Evolutionary conservation across 2,329 filamentous ascomycete genomes (phyloP).

Genomic region (Trichoderma gracile): DNA sequence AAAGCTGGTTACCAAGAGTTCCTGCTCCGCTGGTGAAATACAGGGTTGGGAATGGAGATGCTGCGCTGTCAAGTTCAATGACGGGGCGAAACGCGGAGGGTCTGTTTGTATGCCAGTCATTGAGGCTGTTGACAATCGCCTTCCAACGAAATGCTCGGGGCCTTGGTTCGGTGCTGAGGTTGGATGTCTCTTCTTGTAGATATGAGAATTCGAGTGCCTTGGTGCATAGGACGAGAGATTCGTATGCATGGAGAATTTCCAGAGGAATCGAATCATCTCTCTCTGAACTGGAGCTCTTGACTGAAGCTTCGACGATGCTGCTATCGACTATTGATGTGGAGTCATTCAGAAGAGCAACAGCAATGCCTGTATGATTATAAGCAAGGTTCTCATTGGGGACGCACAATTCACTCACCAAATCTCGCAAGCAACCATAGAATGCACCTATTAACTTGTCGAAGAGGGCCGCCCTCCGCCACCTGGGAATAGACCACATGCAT

Average conservation of each 20-base stretch:
- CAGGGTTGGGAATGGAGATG: neutral
- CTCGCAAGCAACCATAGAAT: slow-evolving; percentile 11
- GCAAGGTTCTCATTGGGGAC: too few species aligned
- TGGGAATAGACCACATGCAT: neutral
- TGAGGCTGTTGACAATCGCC: neutral
- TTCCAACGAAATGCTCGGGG: neutral
- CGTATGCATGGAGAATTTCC: neutral
- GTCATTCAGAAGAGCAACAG: neutral
- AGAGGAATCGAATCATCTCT: neutral
- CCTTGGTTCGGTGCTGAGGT: neutral
- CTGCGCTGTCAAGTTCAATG: neutral
- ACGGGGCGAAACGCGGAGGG: neutral
- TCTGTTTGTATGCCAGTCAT: neutral
- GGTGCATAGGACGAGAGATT: neutral
- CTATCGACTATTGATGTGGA: neutral
- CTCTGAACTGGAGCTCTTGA: neutral
- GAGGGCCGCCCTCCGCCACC: neutral
- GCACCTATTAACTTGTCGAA: neutral
- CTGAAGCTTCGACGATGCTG: neutral
- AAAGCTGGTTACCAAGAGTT: neutral
- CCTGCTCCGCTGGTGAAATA: slow-evolving; percentile 3
- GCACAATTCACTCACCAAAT: neutral
- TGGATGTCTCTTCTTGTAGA: neutral
- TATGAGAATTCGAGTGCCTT: slow-evolving; percentile 3
- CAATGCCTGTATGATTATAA: neutral